phyloP scores from a whole-genome alignment of 2,329 filamentous ascomycete species.

The Penicillium concentricum region DNA sequence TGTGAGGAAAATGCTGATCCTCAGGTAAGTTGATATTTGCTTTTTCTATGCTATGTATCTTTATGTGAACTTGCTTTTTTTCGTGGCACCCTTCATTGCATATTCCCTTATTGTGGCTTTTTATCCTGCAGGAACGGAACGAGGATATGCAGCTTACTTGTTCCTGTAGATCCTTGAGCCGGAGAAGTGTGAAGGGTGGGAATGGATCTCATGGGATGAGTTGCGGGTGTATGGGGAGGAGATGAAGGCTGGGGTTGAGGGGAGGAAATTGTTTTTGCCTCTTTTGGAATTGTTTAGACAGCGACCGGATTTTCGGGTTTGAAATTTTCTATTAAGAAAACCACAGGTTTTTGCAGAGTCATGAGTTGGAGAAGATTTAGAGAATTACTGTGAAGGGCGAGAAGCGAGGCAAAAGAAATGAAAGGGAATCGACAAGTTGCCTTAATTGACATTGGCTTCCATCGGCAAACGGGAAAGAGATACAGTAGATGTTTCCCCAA shows the following conservation, averaged over 20 bases:
- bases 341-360: too few relatives aligned
- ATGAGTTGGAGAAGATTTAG: too few relatives aligned
- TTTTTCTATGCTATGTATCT: background rate
- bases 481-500: too few relatives aligned
- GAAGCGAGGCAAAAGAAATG: too few relatives aligned
- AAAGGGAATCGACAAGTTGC: too few relatives aligned
- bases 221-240: slow-evolving; percentile 38
- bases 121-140: background rate
- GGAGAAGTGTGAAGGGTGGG: slow-evolving; percentile 57
- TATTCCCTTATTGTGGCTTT: background rate
- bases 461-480: too few relatives aligned
- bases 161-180: slow-evolving; percentile 40
- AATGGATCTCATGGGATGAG: slow-evolving; percentile 53
- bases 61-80: background rate
- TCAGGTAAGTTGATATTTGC: slow-evolving; percentile 45
- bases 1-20: slow-evolving; percentile 51
- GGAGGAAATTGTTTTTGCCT: slow-evolving; percentile 47
- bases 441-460: too few relatives aligned
- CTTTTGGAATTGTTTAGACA: slow-evolving; percentile 48
- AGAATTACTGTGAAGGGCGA: too few relatives aligned
- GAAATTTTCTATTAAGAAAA: background rate
- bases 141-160: background rate
- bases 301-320: slow-evolving; percentile 30
- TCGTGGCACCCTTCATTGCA: background rate
- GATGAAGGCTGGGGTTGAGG: slow-evolving; percentile 26